Conservation (phyloP, 805 yeast genomes). For the Ogataea trehaloabstinens region DNA sequence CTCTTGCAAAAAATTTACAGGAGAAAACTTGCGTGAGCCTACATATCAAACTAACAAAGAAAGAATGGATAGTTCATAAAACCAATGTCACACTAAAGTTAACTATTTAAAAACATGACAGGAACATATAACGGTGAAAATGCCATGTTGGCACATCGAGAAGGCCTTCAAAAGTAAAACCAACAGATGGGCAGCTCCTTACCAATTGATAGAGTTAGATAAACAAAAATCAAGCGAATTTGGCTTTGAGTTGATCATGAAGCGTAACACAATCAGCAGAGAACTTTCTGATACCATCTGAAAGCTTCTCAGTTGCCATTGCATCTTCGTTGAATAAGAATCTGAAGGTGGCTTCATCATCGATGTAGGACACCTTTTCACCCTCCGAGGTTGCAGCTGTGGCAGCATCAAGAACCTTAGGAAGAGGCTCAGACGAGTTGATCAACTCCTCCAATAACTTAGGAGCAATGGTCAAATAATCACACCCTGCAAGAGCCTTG, state of each 20-base stretch:
- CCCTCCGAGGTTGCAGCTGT: conserved; percentile 54
- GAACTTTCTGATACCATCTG: conserved; percentile 97
- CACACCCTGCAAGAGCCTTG: conserved; percentile 95
- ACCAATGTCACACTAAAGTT: too few species aligned
- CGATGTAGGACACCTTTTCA: conserved; percentile 74
- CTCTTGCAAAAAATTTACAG: too few species aligned
- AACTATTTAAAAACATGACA: too few species aligned
- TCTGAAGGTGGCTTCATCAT: conserved; percentile 90
- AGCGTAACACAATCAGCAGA: conserved; percentile 89
- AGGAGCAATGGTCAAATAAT: conserved; percentile 94
- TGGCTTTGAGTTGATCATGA: conserved; percentile 49
- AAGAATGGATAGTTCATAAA: too few species aligned
- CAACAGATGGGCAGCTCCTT: too few species aligned
- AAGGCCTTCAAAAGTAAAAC: too few species aligned
- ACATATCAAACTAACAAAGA: too few species aligned
- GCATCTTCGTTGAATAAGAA: conserved; percentile 90
- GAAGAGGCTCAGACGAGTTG: conserved; percentile 76
- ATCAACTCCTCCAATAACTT: conserved; percentile 82
- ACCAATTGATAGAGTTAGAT: too few species aligned
- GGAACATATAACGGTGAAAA: too few species aligned
- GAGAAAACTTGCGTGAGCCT: too few species aligned
- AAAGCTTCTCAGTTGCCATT: conserved; percentile 96
- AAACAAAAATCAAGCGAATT: conserved; percentile 12
- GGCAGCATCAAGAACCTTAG: conserved; percentile 73
- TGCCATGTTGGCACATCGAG: too few species aligned